Conservation (phyloP, 768 basidiomycete genomes). For the Pulveroboletus sp. region DNA sequence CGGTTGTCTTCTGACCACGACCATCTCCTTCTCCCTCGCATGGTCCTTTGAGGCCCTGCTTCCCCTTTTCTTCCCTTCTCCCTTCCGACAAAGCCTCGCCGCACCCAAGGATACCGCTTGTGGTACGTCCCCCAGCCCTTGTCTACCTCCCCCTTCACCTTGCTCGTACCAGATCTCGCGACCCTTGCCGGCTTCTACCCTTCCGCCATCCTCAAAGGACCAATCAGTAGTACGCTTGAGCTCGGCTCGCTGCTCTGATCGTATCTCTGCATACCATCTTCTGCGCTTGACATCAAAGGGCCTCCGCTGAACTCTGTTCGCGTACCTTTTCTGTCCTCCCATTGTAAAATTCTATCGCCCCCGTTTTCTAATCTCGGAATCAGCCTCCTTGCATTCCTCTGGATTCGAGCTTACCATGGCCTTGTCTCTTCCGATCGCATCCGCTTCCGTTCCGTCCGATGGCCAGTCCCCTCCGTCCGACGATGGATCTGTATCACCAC, state of each 20-base stretch:
- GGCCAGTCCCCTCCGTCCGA: conserved; percentile 41
- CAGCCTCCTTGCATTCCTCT: not conserved
- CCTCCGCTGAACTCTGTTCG: conserved; percentile 45
- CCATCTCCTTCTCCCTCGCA: conserved; percentile 26
- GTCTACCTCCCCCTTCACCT: not conserved
- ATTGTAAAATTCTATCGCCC: conserved; percentile 25
- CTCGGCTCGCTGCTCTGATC: conserved; percentile 56
- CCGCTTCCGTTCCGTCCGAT: conserved; percentile 38
- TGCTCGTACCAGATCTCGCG: conserved; percentile 66
- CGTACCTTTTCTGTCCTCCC: conserved; percentile 35
- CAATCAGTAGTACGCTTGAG: conserved; percentile 62
- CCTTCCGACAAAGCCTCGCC: conserved; percentile 42
- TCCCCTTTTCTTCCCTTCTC: conserved; percentile 28
- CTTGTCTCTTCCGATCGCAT: conserved; percentile 40
- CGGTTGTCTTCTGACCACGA: conserved; percentile 30
- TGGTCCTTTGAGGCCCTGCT: conserved; percentile 34
- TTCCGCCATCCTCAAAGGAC: conserved; percentile 44
- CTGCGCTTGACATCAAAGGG: conserved; percentile 26
- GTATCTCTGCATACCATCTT: conserved; percentile 23
- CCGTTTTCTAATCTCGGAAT: conserved; percentile 15
- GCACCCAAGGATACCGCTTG: conserved; percentile 54
- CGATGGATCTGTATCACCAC: conserved; percentile 43
- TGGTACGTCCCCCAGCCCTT: conserved; percentile 28
- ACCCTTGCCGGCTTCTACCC: conserved; percentile 85
- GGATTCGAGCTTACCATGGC: conserved; percentile 25